Base-by-base conservation (phyloP, 2,329 filamentous ascomycete genomes). In the Cladorrhinum sp. region DNA sequence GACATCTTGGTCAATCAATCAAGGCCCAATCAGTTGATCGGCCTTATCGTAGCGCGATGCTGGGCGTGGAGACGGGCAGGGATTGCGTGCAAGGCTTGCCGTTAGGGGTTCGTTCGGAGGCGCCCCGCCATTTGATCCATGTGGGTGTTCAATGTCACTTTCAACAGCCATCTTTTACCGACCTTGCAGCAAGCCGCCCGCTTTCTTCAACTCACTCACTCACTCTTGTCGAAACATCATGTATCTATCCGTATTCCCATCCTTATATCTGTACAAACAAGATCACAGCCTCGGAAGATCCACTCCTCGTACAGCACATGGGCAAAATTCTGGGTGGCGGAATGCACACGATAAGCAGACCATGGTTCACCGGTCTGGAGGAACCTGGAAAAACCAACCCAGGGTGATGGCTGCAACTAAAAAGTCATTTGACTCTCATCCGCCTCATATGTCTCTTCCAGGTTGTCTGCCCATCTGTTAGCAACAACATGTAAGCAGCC, bases 11-110 rank as follows among this genome's bases (percentile, higher is more conserved):
- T 60, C 59, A 58, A 58, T 63, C 46, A 61, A 21, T 49, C 51
- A 55, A 57, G 39, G 21, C 10, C 64, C 59, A 66, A 66, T 65
- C 63, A 64, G 60, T 63, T 63, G 62, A 65, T 66, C 61, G 65
- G 39, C 58, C 64, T 64, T 65, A 66, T 64, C 64, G 49, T 57
- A 62, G 64, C 53, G 57, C 46, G 39, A 59, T 57, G 49, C 49
- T 51, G 49, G 54, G 39, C 36, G 39, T 57, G 36, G 54, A 46
- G 54, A 56, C 23, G 39, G 42, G 39, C 54, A 57, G 39, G 54
- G 54, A 30, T 57, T 30, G 56, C 54, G 28, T 58, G 58, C 61
- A 49, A 48, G 55, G 56, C 49, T 23, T 8, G 39, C 23, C 16
- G n/a, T 42, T 42, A 20, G 42, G 42, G 42, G 14, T 46, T 46